Evolutionary conservation across 2,329 filamentous ascomycete genomes (phyloP).

Genomic region (Diaporthe vaccinii): DNA sequence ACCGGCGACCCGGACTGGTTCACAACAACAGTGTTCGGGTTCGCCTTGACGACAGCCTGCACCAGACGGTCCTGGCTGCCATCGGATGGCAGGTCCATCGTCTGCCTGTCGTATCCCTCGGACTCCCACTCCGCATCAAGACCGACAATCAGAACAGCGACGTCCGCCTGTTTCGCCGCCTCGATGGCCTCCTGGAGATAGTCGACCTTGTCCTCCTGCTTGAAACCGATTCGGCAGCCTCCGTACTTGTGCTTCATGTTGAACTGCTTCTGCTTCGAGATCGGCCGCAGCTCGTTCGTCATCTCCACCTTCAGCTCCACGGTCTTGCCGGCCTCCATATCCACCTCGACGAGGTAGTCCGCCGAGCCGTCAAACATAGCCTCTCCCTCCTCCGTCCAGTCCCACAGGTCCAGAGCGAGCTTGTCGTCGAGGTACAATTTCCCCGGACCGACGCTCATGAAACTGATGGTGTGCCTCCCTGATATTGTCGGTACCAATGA

Average conservation of each 20-base stretch:
- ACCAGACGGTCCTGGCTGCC: slow-evolving; percentile 74
- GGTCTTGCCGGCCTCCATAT: slow-evolving; percentile 70
- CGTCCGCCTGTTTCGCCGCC: slow-evolving; percentile 72
- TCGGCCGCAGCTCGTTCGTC: slow-evolving; percentile 75
- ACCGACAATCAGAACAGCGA: slow-evolving; percentile 77
- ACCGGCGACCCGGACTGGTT: slow-evolving; percentile 79
- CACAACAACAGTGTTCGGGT: slow-evolving; percentile 76
- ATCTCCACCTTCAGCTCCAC: slow-evolving; percentile 75
- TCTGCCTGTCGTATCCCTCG: slow-evolving; percentile 77
- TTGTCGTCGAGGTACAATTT: slow-evolving; percentile 71
- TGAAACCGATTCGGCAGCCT: slow-evolving; percentile 79
- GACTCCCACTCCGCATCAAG: slow-evolving; percentile 83
- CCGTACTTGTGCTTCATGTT: slow-evolving; percentile 76
- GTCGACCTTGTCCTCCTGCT: slow-evolving; percentile 73
- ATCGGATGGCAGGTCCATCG: slow-evolving; percentile 70
- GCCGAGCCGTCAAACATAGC: slow-evolving; percentile 79
- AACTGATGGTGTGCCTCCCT: slow-evolving; percentile 75
- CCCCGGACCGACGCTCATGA: slow-evolving; percentile 76
- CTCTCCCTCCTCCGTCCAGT: slow-evolving; percentile 78
- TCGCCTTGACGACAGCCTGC: slow-evolving; percentile 71
- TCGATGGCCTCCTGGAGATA: slow-evolving; percentile 76
- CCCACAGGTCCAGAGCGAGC: slow-evolving; percentile 74
- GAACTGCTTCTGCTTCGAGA: slow-evolving; percentile 69
- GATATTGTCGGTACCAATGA: slow-evolving; percentile 69
- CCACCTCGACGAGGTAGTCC: slow-evolving; percentile 72